phyloP scores from a whole-genome alignment of 768 basidiomycete genomes.

The Hygrocybe punicea region DNA sequence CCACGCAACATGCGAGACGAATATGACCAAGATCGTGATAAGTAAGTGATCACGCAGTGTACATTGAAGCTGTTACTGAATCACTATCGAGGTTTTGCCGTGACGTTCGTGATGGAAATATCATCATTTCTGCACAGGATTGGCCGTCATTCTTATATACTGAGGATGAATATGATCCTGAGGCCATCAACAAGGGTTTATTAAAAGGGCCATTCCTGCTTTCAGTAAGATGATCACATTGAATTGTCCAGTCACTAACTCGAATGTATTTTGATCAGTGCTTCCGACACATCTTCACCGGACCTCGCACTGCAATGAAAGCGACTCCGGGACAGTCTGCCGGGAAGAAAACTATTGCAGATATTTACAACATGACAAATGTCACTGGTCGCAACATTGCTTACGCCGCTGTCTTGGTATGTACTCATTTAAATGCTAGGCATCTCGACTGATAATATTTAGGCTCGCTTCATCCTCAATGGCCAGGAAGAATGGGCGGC shows the following conservation, averaged over 20 bases:
- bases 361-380: not conserved
- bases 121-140: not conserved
- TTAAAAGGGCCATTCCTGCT: constrained; percentile 1
- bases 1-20: constrained; percentile 1
- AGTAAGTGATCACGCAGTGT: not conserved
- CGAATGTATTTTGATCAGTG: not conserved
- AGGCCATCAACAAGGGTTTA: not conserved
- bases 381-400: not conserved
- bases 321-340: not conserved
- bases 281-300: constrained; percentile 1
- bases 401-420: not conserved
- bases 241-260: not conserved
- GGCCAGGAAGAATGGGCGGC: not conserved
- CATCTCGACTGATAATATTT: not conserved
- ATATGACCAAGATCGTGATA: not conserved
- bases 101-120: not conserved
- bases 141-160: constrained; percentile 1
- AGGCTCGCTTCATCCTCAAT: constrained; percentile 1
- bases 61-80: not conserved
- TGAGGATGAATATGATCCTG: constrained; percentile 1
- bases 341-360: not conserved
- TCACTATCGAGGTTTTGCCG: not conserved
- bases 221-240: not conserved
- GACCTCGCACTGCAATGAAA: constrained; percentile 2
- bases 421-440: not conserved